These are phyloP conservation scores for Sugiyamaella valdiviana DNA, from an alignment of 805 yeast genomes.

Conservation along the genomic window DNA sequence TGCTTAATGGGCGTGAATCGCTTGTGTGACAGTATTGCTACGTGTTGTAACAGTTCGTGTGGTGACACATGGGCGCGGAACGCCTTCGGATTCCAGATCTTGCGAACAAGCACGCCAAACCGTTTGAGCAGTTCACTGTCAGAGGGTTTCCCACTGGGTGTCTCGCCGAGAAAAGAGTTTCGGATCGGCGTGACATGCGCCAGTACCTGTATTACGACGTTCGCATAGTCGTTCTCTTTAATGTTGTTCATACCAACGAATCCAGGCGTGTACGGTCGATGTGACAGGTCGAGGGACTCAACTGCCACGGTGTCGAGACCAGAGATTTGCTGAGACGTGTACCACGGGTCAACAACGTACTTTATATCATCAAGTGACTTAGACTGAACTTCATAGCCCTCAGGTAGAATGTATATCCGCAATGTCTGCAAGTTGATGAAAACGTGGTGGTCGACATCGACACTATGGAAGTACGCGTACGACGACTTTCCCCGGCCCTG, in stretches of 20 bases:
- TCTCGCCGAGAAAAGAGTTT: slow-evolving; percentile 36
- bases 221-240: slow-evolving; percentile 47
- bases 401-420: slow-evolving; percentile 58
- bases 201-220: slow-evolving; percentile 50
- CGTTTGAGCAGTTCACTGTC: slow-evolving; percentile 36
- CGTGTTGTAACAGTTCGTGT: slow-evolving; percentile 52
- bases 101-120: slow-evolving; percentile 45
- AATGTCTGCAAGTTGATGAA: slow-evolving; percentile 49
- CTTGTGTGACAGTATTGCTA: slow-evolving; percentile 41
- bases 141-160: slow-evolving; percentile 1
- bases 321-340: slow-evolving; percentile 32
- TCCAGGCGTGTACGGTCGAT: slow-evolving; percentile 51
- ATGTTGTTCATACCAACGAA: slow-evolving; percentile 58
- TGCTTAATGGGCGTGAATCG: slow-evolving; percentile 36
- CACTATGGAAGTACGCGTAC: slow-evolving; percentile 62
- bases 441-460: slow-evolving; percentile 57
- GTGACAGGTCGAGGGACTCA: slow-evolving; percentile 38
- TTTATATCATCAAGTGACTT: slow-evolving; percentile 46
- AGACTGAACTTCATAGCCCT: slow-evolving; percentile 41
- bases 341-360: slow-evolving; percentile 48
- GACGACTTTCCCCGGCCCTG: slow-evolving; percentile 62
- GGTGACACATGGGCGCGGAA: slow-evolving; percentile 61
- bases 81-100: slow-evolving; percentile 57
- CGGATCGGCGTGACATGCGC: slow-evolving; percentile 50
- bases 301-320: slow-evolving; percentile 20